phyloP scores from a whole-genome alignment of 2,329 filamentous ascomycete genomes.

The Mycosphaerella sp. region DNA sequence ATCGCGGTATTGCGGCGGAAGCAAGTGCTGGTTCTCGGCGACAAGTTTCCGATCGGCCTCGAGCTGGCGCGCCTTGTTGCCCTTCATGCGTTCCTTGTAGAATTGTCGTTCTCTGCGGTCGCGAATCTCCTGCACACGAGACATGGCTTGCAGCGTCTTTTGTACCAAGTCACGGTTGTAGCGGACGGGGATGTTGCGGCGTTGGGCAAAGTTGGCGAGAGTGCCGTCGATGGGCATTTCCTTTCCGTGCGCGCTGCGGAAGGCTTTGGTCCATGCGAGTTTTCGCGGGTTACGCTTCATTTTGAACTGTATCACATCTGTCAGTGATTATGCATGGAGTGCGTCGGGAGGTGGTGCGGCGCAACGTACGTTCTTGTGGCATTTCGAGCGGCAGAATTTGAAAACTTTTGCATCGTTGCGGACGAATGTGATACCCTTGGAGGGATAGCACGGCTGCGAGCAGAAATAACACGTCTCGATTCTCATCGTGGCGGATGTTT shows the following conservation, averaged over 20 bases:
- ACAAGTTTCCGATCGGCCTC: slow-evolving; percentile 81
- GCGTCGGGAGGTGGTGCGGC: neutral
- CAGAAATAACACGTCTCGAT: slow-evolving; percentile 67
- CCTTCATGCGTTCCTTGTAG: slow-evolving; percentile 88
- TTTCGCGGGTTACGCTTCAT: slow-evolving; percentile 98
- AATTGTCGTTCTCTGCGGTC: slow-evolving; percentile 78
- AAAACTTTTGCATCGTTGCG: slow-evolving; percentile 61
- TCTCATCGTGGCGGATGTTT: slow-evolving; percentile 30
- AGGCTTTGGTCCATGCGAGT: slow-evolving; percentile 93
- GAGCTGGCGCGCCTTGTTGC: slow-evolving; percentile 76
- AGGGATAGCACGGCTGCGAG: slow-evolving; percentile 60
- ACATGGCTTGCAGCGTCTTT: slow-evolving; percentile 87
- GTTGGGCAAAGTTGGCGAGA: slow-evolving; percentile 73
- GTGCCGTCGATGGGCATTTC: slow-evolving; percentile 90
- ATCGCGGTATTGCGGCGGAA: slow-evolving; percentile 53
- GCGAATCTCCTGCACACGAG: slow-evolving; percentile 80
- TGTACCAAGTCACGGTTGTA: slow-evolving; percentile 90
- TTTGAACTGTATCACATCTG: slow-evolving; percentile 58
- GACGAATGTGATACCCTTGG: slow-evolving; percentile 60
- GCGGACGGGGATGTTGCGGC: slow-evolving; percentile 87
- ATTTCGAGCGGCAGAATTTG: slow-evolving; percentile 61
- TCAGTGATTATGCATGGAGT: slow-evolving; percentile 6
- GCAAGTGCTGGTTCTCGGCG: slow-evolving; percentile 82
- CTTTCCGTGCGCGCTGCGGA: slow-evolving; percentile 74
- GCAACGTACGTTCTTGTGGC: slow-evolving; percentile 51